These are phyloP conservation scores for Boletus semigastroideus DNA, from an alignment of 1,284 basidiomycete genomes.

Conservation along the genomic window DNA sequence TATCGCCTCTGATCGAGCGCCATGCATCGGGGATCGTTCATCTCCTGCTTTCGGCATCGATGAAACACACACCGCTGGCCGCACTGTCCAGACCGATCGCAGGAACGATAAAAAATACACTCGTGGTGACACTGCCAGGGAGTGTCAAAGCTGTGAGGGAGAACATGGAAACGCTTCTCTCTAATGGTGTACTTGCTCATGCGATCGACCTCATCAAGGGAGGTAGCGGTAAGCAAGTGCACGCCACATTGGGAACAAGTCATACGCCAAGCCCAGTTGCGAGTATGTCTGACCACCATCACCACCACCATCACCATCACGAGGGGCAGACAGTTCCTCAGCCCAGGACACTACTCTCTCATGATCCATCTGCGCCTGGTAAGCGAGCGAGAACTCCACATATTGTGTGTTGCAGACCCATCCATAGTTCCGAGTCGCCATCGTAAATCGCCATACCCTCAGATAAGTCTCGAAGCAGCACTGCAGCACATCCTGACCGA, in stretches of 20 bases:
- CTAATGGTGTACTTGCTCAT: constrained; percentile 59
- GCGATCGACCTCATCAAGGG: constrained; percentile 77
- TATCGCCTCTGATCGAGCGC: constrained; percentile 69
- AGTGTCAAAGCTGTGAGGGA: constrained; percentile 84
- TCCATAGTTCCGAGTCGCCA: constrained; percentile 60
- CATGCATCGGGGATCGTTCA: constrained; percentile 80
- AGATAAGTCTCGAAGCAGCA: constrained; percentile 68
- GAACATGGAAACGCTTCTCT: constrained; percentile 65
- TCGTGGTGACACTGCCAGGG: constrained; percentile 81
- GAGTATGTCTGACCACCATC: constrained; percentile 32
- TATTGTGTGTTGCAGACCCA: neutral
- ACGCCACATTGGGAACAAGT: constrained; percentile 42
- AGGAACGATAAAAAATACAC: constrained; percentile 64
- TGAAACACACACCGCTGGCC: constrained; percentile 76
- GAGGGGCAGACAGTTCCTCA: constrained; percentile 48
- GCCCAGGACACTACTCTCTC: constrained; percentile 56
- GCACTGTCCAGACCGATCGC: constrained; percentile 81
- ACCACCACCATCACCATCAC: constrained; percentile 45
- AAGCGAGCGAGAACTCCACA: constrained; percentile 21
- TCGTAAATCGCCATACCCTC: constrained; percentile 74
- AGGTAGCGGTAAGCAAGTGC: constrained; percentile 62
- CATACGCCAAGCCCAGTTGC: constrained; percentile 14
- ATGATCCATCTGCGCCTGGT: constrained; percentile 70
- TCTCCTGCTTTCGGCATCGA: constrained; percentile 65
- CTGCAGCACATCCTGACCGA: constrained; percentile 55